These are phyloP conservation scores for Aspergillus luchuensis DNA, from an alignment of 2,329 filamentous ascomycete genomes.

Conservation along the genomic window DNA sequence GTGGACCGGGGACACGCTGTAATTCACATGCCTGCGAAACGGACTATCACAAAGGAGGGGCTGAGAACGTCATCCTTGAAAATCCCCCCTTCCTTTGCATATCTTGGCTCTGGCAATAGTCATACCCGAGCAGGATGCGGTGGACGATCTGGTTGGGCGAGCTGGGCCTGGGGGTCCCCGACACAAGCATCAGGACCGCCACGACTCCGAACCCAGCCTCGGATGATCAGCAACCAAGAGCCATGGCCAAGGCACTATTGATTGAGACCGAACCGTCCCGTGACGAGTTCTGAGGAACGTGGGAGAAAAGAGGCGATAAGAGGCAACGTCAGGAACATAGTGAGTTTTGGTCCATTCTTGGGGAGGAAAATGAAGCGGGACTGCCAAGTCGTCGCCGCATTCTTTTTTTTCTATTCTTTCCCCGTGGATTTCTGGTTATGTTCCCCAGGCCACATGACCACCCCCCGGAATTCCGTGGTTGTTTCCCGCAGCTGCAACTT, in stretches of 20 bases:
- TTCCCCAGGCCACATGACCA: neutral
- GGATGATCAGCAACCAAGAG: slow-evolving; percentile 36
- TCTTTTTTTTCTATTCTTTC: neutral
- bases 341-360: neutral
- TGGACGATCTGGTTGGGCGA: slow-evolving; percentile 11
- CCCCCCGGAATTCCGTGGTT: neutral
- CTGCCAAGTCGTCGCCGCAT: slow-evolving; percentile 1
- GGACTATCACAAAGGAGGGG: slow-evolving; percentile 22
- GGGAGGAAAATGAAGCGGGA: neutral
- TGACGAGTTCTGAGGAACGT: slow-evolving; percentile 11
- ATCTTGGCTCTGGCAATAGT: slow-evolving; percentile 27
- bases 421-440: too few species aligned
- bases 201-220: slow-evolving; percentile 32
- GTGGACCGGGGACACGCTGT: slow-evolving; percentile 13
- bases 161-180: slow-evolving; percentile 11
- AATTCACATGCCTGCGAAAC: slow-evolving; percentile 12
- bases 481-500: neutral
- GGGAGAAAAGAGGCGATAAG: neutral
- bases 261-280: slow-evolving; percentile 13
- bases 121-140: slow-evolving; percentile 8
- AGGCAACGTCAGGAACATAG: neutral
- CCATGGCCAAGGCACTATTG: slow-evolving; percentile 18
- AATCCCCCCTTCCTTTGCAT: slow-evolving; percentile 24
- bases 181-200: slow-evolving; percentile 23
- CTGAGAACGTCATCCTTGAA: slow-evolving; percentile 33